These are phyloP conservation scores for Phytophthora melonis DNA, from an alignment of 352 stramenopile genomes.

Conservation along the genomic window DNA sequence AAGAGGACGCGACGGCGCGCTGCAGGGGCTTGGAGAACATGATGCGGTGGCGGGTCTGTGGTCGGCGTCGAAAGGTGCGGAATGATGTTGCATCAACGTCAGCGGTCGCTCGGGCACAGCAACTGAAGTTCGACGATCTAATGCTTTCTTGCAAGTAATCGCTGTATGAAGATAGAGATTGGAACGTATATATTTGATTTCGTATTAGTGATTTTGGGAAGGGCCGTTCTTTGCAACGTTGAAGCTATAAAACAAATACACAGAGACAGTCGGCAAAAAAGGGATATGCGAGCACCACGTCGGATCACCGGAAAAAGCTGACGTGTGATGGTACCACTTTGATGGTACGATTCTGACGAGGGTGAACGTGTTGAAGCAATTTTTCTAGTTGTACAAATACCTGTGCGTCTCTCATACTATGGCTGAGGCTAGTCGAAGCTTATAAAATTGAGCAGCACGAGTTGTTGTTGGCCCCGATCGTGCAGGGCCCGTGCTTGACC, in stretches of 20 bases:
- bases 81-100: slow-evolving; percentile 33
- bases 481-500: slow-evolving; percentile 81
- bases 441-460: slow-evolving; percentile 72
- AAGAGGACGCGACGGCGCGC: slow-evolving; percentile 30
- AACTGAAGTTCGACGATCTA: slow-evolving; percentile 12
- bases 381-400: slow-evolving; percentile 37
- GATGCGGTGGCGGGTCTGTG: slow-evolving; percentile 11
- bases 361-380: slow-evolving; percentile 17
- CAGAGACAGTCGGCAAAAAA: slow-evolving; percentile 1
- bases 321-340: slow-evolving; percentile 18
- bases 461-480: slow-evolving; percentile 64
- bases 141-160: slow-evolving; percentile 8
- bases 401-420: slow-evolving; percentile 3
- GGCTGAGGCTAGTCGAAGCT: slow-evolving; percentile 11
- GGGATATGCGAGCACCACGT: slow-evolving; percentile 4
- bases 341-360: neutral
- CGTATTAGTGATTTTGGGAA: neutral
- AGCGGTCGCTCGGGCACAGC: slow-evolving; percentile 4
- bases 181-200: no score
- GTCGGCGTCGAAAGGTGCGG: slow-evolving; percentile 6
- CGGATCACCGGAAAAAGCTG: slow-evolving; percentile 13
- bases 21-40: slow-evolving; percentile 59
- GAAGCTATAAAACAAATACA: slow-evolving; percentile 12
- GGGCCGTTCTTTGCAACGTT: slow-evolving; percentile 14
- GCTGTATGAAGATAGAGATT: slow-evolving; percentile 20